phyloP scores from a whole-genome alignment of 257 asterid genomes.

The Agastache rugosa region DNA sequence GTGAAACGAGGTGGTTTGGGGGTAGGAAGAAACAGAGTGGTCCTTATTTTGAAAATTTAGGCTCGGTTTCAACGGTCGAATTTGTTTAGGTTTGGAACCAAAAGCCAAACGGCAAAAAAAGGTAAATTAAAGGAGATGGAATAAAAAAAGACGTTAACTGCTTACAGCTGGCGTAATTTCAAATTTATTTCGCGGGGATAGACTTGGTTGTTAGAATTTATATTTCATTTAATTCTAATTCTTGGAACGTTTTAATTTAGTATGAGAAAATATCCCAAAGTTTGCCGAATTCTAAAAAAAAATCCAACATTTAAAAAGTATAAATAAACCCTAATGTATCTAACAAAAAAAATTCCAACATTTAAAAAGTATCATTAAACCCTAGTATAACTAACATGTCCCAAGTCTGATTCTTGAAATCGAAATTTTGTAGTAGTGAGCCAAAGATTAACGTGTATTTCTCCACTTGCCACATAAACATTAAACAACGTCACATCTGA shows the following conservation, averaged over 20 bases:
- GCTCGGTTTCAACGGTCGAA: conserved; percentile 68
- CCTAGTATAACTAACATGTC: no score
- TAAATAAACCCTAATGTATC: not conserved
- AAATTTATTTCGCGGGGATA: conserved; percentile 37
- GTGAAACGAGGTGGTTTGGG: not conserved
- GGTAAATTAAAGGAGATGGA: not conserved
- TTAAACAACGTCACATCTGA: no score
- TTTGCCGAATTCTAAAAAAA: no score
- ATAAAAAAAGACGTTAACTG: not conserved
- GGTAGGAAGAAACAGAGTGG: not conserved
- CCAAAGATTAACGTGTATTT: no score
- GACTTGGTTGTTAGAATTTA: not conserved
- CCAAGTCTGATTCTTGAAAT: no score
- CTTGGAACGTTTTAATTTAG: no score
- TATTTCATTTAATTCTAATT: not conserved
- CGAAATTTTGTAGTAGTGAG: no score
- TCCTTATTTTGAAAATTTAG: conserved; percentile 39
- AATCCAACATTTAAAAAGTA: no score
- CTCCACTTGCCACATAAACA: no score
- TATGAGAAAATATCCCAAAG: no score
- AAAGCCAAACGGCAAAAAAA: conserved; percentile 28
- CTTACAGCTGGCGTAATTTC: conserved; percentile 34
- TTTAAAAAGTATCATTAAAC: no score
- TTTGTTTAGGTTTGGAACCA: conserved; percentile 43
- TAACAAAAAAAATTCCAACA: no score